Conservation (phyloP, 2,329 filamentous ascomycete genomes). For the Monilinia aucupariae region DNA sequence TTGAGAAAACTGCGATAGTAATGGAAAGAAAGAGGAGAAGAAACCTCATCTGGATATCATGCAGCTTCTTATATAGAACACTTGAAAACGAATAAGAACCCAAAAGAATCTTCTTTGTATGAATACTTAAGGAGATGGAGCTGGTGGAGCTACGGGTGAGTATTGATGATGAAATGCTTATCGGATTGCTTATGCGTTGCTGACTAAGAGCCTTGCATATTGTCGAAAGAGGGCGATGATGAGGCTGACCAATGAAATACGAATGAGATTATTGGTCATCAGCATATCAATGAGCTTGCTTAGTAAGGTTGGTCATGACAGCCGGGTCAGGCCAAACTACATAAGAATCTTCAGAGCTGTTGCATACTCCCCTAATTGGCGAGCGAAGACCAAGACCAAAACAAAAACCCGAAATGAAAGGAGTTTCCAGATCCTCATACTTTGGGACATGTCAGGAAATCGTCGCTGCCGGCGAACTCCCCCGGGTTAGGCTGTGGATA, state of each 20-base stretch:
- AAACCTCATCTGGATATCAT: constrained; percentile 27
- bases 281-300: too few species aligned
- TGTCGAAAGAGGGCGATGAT: not conserved
- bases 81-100: not conserved
- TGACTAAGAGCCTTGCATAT: constrained; percentile 3
- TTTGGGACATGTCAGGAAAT: too few species aligned
- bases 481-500: not conserved
- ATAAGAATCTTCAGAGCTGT: too few species aligned
- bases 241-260: not conserved
- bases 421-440: too few species aligned
- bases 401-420: too few species aligned
- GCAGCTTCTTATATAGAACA: constrained; percentile 2
- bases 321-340: not conserved
- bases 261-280: not conserved
- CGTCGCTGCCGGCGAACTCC: too few species aligned
- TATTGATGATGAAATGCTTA: constrained; percentile 15
- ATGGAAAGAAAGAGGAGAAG: constrained; percentile 29
- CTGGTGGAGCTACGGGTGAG: not conserved
- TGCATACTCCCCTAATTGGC: too few species aligned
- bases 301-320: not conserved
- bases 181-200: constrained; percentile 16
- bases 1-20: constrained; percentile 28
- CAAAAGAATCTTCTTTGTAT: constrained; percentile 1
- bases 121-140: not conserved
- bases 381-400: too few species aligned